Percentiles rank a stretch among this genome's conserved stretches.
phyloP scores from a whole-genome alignment of 441 rosid species.

The Aleurites moluccanus region DNA sequence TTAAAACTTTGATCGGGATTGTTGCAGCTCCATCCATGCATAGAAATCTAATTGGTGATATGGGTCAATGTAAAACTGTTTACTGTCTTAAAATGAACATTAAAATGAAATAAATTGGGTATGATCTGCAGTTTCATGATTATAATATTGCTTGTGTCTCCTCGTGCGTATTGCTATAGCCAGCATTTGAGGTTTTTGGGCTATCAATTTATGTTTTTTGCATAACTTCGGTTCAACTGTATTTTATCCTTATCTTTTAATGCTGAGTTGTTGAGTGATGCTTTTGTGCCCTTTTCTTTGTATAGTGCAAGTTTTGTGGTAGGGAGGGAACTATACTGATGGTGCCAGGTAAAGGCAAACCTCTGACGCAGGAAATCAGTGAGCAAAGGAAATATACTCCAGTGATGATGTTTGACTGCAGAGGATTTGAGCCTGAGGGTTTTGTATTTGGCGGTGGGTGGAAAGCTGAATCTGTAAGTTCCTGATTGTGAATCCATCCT shows the following conservation, averaged over 20 bases:
- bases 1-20: not conserved
- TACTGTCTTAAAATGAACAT: too few relatives aligned
- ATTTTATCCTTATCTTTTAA: not conserved
- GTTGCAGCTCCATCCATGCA: not conserved
- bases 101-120: not conserved
- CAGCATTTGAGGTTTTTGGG: not conserved
- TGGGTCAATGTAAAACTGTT: too few relatives aligned
- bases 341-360: slow-evolving; percentile 69
- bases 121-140: not conserved
- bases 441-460: slow-evolving; percentile 63
- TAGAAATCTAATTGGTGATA: too few relatives aligned
- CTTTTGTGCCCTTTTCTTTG: slow-evolving; percentile 15
- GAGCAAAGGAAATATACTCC: slow-evolving; percentile 65
- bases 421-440: slow-evolving; percentile 81
- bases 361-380: slow-evolving; percentile 54
- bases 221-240: not conserved
- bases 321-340: slow-evolving; percentile 84
- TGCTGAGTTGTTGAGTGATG: slow-evolving; percentile 6
- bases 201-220: not conserved
- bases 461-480: slow-evolving; percentile 88
- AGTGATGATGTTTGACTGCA: slow-evolving; percentile 79
- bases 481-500: slow-evolving; percentile 11
- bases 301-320: slow-evolving; percentile 80
- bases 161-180: not conserved
- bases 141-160: not conserved